Evolutionary conservation across 129 eudicot species (phyloP).

Genomic region (Flaveria robusta): DNA sequence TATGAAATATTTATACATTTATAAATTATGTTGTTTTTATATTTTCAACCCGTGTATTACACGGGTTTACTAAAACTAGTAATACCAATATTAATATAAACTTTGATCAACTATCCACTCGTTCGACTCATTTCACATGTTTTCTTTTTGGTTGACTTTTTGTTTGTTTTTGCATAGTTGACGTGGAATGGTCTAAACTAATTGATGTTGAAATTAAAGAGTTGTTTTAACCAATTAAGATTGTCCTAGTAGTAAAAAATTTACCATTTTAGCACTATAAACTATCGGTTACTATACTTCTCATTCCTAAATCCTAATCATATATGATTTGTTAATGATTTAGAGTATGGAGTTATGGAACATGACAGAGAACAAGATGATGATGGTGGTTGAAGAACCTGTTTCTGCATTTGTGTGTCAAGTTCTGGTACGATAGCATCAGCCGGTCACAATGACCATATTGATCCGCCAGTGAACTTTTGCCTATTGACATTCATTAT

Average conservation of each 20-base stretch:
- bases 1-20: too few relatives aligned
- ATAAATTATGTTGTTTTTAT: too few relatives aligned
- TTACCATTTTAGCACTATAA: not conserved
- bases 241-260: not conserved
- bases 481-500: too few relatives aligned
- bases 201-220: not conserved
- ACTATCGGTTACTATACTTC: not conserved
- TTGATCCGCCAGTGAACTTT: too few relatives aligned
- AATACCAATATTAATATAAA: not conserved
- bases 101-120: constrained; percentile 1
- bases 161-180: too few relatives aligned
- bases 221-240: not conserved
- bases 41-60: too few relatives aligned
- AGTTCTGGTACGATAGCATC: constrained; percentile 60
- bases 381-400: constrained; percentile 53
- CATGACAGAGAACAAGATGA: constrained; percentile 61
- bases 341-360: constrained; percentile 77
- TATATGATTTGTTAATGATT: not conserved
- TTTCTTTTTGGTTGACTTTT: too few relatives aligned
- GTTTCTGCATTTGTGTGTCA: constrained; percentile 49
- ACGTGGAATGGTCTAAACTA: too few relatives aligned
- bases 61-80: too few relatives aligned
- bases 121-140: not conserved
- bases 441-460: constrained; percentile 48
- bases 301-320: not conserved